These are phyloP conservation scores for Thielaviopsis cerberus DNA, from an alignment of 2,329 filamentous ascomycete species.

Conservation along the genomic window DNA sequence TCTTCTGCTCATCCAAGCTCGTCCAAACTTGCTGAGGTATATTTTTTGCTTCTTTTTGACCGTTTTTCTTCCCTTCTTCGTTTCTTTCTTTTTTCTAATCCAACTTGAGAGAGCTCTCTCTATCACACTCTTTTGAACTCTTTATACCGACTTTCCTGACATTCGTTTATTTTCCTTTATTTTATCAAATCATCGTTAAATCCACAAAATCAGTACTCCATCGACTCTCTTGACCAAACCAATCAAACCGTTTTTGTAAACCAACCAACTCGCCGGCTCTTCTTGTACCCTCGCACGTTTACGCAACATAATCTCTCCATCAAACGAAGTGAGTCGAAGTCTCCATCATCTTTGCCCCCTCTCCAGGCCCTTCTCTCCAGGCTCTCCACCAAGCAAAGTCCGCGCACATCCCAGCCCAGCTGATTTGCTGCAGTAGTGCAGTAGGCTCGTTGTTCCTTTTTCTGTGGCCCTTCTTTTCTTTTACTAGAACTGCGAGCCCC, in stretches of 20 bases:
- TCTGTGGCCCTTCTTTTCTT: neutral
- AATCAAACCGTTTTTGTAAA: too few species aligned
- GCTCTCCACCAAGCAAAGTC: too few species aligned
- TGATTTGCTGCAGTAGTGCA: neutral
- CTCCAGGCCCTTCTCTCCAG: neutral
- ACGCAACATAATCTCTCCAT: neutral
- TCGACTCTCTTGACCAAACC: too few species aligned
- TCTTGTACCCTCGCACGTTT: neutral
- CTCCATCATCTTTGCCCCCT: neutral
- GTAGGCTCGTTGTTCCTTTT: neutral
- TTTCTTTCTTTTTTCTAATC: neutral
- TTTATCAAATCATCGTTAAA: neutral
- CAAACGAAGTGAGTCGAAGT: neutral
- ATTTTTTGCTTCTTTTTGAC: neutral
- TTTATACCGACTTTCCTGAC: neutral
- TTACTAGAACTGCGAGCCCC: neutral
- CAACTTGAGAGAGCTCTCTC: slow-evolving; percentile 12
- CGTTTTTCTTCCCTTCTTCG: neutral
- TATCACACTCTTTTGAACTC: slow-evolving; percentile 11
- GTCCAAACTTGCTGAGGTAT: slow-evolving; percentile 5
- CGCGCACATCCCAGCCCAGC: neutral
- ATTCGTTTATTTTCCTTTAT: neutral
- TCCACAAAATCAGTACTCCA: neutral
- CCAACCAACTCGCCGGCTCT: too few species aligned
- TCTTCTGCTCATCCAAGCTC: slow-evolving; percentile 7